These are phyloP conservation scores for Trichosporon faecale DNA, from an alignment of 1,284 basidiomycete genomes.

Conservation along the genomic window DNA sequence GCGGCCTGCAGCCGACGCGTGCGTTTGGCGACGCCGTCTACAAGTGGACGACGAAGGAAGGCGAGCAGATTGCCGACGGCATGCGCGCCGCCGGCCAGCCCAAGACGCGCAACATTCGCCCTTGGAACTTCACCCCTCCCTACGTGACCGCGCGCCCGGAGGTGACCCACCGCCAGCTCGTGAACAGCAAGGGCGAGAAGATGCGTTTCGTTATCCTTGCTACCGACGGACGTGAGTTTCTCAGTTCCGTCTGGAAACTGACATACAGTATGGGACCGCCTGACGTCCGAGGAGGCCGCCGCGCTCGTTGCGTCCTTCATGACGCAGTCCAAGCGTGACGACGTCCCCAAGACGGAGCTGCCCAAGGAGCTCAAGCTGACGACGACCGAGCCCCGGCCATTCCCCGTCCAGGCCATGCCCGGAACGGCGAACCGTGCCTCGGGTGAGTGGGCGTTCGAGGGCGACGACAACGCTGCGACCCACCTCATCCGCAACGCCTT, in stretches of 20 bases:
- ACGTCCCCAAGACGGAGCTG: conserved; percentile 36
- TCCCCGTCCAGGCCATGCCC: conserved; percentile 44
- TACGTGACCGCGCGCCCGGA: conserved; percentile 91
- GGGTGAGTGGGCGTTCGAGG: conserved; percentile 68
- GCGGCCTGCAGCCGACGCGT: conserved; percentile 88
- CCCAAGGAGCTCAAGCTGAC: conserved; percentile 32
- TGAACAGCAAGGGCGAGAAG: conserved; percentile 39
- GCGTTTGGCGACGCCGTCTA: conserved; percentile 89
- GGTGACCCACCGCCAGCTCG: conserved; percentile 72
- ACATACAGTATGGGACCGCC: conserved; percentile 74
- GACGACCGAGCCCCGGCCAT: conserved; percentile 33
- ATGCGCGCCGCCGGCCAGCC: conserved; percentile 6
- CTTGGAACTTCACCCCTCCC: conserved; percentile 79
- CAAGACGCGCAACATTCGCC: conserved; percentile 61
- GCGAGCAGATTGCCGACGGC: conserved; percentile 68
- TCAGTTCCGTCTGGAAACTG: neutral
- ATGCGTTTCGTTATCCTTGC: conserved; percentile 79
- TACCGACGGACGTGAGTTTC: conserved; percentile 70
- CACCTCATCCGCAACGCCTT: conserved; percentile 94
- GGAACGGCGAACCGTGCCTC: conserved; percentile 22
- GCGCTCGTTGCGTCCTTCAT: conserved; percentile 82
- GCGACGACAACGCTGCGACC: conserved; percentile 80
- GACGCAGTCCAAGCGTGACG: conserved; percentile 59
- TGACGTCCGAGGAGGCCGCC: conserved; percentile 93
- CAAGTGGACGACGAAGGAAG: conserved; percentile 67